phyloP scores from a whole-genome alignment of 2,329 filamentous ascomycete species.

The Aureobasidium sp. region DNA sequence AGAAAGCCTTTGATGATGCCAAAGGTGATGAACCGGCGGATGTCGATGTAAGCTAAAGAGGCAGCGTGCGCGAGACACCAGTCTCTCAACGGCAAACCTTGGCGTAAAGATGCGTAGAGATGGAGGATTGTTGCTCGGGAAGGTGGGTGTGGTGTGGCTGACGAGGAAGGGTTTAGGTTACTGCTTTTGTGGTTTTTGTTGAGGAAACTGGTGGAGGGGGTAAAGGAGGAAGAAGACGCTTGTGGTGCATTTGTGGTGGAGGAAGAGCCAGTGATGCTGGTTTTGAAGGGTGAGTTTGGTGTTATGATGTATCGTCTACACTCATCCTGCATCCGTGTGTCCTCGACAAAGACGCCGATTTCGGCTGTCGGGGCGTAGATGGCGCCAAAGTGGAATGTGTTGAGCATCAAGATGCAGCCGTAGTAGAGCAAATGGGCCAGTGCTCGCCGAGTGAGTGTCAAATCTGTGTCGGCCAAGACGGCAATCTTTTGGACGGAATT shows the following conservation, averaged over 20 bases:
- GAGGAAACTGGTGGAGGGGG: slow-evolving; percentile 58
- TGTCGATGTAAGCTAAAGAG: slow-evolving; percentile 69
- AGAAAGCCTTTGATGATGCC: slow-evolving; percentile 92
- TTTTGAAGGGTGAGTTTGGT: slow-evolving; percentile 18
- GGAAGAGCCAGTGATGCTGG: slow-evolving; percentile 7
- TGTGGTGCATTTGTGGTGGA: background rate
- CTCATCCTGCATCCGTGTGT: slow-evolving; percentile 74
- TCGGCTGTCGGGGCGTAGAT: slow-evolving; percentile 81
- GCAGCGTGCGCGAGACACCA: slow-evolving; percentile 75
- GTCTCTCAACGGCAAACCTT: slow-evolving; percentile 76
- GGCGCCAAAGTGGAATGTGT: slow-evolving; percentile 89
- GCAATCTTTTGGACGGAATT: slow-evolving; percentile 85
- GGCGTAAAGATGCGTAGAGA: slow-evolving; percentile 77
- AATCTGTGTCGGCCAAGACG: slow-evolving; percentile 74
- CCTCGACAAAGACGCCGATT: slow-evolving; percentile 71
- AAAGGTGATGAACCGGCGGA: slow-evolving; percentile 88
- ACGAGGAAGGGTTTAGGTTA: background rate
- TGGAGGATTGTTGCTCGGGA: slow-evolving; percentile 53
- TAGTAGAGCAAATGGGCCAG: slow-evolving; percentile 90
- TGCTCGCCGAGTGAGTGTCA: slow-evolving; percentile 77
- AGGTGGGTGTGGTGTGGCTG: background rate
- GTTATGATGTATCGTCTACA: slow-evolving; percentile 75
- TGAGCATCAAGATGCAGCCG: slow-evolving; percentile 79
- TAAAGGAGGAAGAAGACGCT: slow-evolving; percentile 60
- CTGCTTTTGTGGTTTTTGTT: background rate